phyloP scores from a whole-genome alignment of 768 basidiomycete species.

The Leccinellum albellum region DNA sequence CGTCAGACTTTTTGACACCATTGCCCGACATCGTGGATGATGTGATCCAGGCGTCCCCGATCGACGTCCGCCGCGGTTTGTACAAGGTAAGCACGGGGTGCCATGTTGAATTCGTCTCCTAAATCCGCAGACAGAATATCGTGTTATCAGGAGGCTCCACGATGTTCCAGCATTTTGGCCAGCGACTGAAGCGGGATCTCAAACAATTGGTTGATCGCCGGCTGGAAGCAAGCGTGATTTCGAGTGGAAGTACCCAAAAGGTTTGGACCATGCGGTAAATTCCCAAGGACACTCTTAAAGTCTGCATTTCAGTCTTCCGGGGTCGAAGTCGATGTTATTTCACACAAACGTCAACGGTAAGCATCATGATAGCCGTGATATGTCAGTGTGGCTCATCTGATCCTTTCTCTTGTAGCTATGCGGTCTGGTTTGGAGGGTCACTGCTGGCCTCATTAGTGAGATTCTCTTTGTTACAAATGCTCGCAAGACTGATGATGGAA shows the following conservation, averaged over 20 bases:
- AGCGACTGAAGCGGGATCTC: slow-evolving; percentile 91
- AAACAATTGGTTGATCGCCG: slow-evolving; percentile 92
- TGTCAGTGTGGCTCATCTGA: slow-evolving; percentile 5
- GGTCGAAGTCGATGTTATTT: slow-evolving; percentile 97
- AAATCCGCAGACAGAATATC: slow-evolving; percentile 66
- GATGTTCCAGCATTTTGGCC: slow-evolving; percentile 99
- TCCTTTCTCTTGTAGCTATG: slow-evolving; percentile 50
- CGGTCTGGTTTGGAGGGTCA: slow-evolving; percentile 98
- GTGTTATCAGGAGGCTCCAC: slow-evolving; percentile 96
- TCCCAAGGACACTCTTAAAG: neutral
- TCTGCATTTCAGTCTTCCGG: slow-evolving; percentile 70
- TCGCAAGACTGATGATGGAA: slow-evolving; percentile 3
- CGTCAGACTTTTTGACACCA: slow-evolving; percentile 95
- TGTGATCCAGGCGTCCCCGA: slow-evolving; percentile 93
- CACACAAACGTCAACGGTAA: slow-evolving; percentile 94
- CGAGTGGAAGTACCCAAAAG: slow-evolving; percentile 72
- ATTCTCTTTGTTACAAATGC: neutral
- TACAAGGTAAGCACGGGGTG: slow-evolving; percentile 67
- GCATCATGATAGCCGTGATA: slow-evolving; percentile 5
- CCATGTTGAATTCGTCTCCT: neutral
- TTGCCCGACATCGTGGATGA: slow-evolving; percentile 94
- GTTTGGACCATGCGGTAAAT: slow-evolving; percentile 38
- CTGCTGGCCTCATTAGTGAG: slow-evolving; percentile 87
- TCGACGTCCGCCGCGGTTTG: slow-evolving; percentile 92
- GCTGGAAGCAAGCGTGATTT: slow-evolving; percentile 69